These are phyloP conservation scores for Backusella luteola DNA, from an alignment of 192 early-diverging fungal genomes.

Conservation along the genomic window DNA sequence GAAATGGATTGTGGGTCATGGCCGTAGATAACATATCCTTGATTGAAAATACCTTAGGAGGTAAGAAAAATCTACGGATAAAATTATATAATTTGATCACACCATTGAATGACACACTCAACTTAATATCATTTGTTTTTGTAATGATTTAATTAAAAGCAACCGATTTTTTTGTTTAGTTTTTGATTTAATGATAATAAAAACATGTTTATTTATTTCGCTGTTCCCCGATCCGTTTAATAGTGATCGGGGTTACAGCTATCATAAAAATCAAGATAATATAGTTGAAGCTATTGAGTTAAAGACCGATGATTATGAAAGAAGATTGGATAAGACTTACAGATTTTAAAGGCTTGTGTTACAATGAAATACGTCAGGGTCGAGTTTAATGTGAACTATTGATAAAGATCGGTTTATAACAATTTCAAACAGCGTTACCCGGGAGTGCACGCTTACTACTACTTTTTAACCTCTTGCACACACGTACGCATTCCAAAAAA, in stretches of 20 bases:
- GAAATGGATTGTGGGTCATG: neutral
- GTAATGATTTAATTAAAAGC: neutral
- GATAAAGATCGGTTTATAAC: neutral
- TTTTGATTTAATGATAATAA: neutral
- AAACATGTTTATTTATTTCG: neutral
- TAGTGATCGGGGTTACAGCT: conserved; percentile 8
- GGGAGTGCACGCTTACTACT: neutral
- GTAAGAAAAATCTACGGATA: neutral
- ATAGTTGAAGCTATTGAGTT: conserved; percentile 4
- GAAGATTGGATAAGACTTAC: conserved; percentile 3
- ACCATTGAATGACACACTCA: neutral
- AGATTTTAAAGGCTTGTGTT: neutral
- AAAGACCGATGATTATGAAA: neutral
- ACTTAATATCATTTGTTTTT: neutral
- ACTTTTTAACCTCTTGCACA: neutral
- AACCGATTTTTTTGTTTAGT: neutral
- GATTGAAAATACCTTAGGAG: neutral
- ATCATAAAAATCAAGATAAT: neutral
- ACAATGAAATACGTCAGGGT: conserved; percentile 1
- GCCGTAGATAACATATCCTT: neutral
- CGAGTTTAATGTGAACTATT: neutral
- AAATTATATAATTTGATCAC: neutral
- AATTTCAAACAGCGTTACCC: neutral
- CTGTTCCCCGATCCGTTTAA: conserved; percentile 2
- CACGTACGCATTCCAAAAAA: neutral